These are phyloP conservation scores for Monsonia emarginata DNA, from an alignment of 441 rosid species.

Conservation along the genomic window DNA sequence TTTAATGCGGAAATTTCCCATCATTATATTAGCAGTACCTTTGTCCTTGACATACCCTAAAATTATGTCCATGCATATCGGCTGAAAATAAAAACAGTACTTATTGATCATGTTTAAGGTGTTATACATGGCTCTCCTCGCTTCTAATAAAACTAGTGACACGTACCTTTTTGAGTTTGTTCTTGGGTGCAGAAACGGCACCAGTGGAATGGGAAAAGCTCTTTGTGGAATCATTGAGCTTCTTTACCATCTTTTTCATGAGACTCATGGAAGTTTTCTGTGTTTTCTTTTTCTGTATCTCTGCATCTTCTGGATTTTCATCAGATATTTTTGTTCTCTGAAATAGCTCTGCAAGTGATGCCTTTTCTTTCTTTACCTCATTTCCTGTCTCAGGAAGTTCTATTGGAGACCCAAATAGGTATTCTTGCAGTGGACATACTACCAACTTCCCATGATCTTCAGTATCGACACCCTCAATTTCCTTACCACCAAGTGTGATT, in stretches of 20 bases:
- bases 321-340: background rate
- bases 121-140: background rate
- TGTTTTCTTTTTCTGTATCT: background rate
- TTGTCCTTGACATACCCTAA: background rate
- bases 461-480: constrained; percentile 30
- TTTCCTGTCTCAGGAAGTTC: constrained; percentile 45
- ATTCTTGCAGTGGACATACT: constrained; percentile 69
- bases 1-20: background rate
- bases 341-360: constrained; percentile 6
- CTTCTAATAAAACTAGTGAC: background rate
- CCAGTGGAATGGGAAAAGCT: background rate
- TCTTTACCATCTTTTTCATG: constrained; percentile 1
- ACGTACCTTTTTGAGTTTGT: constrained; percentile 8
- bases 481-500: constrained; percentile 43
- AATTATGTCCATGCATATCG: no score
- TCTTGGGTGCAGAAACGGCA: background rate
- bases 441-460: constrained; percentile 35
- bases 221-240: background rate
- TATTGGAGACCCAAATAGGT: constrained; percentile 55
- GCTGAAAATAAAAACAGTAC: no score
- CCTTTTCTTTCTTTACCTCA: constrained; percentile 45
- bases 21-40: background rate
- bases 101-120: background rate
- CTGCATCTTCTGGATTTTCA: background rate
- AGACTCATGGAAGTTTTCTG: background rate